These are phyloP conservation scores for Cladosporium halotolerans DNA, from an alignment of 2,329 filamentous ascomycete species.

Conservation along the genomic window DNA sequence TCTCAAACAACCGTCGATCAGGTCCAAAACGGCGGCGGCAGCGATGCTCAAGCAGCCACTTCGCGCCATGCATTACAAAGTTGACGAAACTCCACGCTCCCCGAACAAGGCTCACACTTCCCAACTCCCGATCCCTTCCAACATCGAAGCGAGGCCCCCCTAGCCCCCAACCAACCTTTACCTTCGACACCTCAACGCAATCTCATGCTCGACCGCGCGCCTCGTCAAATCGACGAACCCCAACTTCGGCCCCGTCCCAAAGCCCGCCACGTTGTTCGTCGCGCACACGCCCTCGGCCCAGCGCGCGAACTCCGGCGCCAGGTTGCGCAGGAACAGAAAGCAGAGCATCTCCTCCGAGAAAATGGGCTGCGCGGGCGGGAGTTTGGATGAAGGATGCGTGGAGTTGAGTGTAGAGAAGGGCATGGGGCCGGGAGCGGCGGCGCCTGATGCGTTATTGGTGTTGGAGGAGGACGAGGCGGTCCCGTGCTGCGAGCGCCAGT, in stretches of 20 bases:
- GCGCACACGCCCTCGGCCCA: constrained; percentile 23
- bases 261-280: constrained; percentile 28
- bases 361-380: constrained; percentile 11
- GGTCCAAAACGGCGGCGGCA: no score
- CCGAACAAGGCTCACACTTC: no score
- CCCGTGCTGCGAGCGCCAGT: background rate
- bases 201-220: constrained; percentile 20
- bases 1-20: no score
- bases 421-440: background rate
- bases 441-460: background rate
- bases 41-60: no score
- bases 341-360: constrained; percentile 26
- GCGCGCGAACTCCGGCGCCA: constrained; percentile 20
- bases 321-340: constrained; percentile 26
- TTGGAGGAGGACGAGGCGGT: background rate
- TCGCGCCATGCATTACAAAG: no score
- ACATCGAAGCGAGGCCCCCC: no score
- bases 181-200: background rate
- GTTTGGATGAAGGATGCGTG: background rate
- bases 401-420: constrained; percentile 1
- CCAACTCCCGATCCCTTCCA: no score
- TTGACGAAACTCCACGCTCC: no score
- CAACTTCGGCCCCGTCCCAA: constrained; percentile 25
- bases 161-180: no score
- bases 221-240: constrained; percentile 24